A percentile compares a stretch with the other conserved stretches of the same genome.
These are phyloP conservation scores for Mycena indigotica DNA, from an alignment of 768 basidiomycete genomes.

Conservation along the genomic window DNA sequence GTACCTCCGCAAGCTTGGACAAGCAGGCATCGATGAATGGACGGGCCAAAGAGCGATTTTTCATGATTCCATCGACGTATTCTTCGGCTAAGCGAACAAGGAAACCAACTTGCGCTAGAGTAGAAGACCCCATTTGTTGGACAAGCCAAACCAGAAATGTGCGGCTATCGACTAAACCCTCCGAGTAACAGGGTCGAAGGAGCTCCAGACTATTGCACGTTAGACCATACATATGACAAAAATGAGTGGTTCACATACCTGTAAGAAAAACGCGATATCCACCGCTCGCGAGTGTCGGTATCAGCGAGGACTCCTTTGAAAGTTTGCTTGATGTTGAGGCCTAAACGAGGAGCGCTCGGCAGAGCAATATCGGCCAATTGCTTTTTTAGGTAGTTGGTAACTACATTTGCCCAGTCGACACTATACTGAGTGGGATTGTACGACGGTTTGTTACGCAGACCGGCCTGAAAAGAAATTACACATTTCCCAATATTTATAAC, in stretches of 20 bases:
- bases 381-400: slow-evolving; percentile 82
- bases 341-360: slow-evolving; percentile 75
- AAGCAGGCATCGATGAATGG: slow-evolving; percentile 76
- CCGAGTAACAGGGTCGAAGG: slow-evolving; percentile 74
- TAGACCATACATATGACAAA: background rate
- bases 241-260: slow-evolving; percentile 47
- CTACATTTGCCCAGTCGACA: slow-evolving; percentile 80
- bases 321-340: slow-evolving; percentile 78
- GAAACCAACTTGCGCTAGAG: slow-evolving; percentile 81
- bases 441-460: slow-evolving; percentile 73
- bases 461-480: slow-evolving; percentile 49
- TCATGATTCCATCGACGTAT: slow-evolving; percentile 70
- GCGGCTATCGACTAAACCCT: slow-evolving; percentile 77
- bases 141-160: slow-evolving; percentile 81
- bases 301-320: slow-evolving; percentile 84
- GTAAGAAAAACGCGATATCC: slow-evolving; percentile 80
- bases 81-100: slow-evolving; percentile 76
- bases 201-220: slow-evolving; percentile 57
- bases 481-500: background rate
- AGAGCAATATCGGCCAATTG: slow-evolving; percentile 77
- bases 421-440: slow-evolving; percentile 85
- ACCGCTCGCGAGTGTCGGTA: slow-evolving; percentile 65
- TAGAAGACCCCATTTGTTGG: slow-evolving; percentile 73
- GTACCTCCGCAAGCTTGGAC: slow-evolving; percentile 65
- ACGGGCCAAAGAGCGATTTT: slow-evolving; percentile 65